phyloP scores from a whole-genome alignment of 345 rosid genomes.

The Mallotus nudiflorus region DNA sequence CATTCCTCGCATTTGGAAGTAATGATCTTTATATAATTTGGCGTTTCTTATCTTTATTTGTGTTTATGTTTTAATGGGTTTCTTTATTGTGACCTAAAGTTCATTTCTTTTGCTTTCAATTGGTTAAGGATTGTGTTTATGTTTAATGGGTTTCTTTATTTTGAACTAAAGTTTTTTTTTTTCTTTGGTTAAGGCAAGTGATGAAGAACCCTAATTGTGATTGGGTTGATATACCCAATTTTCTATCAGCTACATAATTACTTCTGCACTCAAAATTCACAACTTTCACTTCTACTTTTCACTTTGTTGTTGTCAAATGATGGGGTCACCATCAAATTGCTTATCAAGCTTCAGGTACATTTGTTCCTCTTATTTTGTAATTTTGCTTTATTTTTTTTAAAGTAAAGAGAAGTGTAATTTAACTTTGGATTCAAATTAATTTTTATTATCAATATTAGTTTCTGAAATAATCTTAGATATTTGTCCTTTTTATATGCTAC shows the following conservation, averaged over 20 bases:
- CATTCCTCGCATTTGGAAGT: constrained; percentile 79
- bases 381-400: not conserved
- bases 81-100: too few relatives aligned
- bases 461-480: not conserved
- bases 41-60: too few relatives aligned
- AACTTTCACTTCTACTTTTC: constrained; percentile 71
- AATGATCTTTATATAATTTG: not conserved
- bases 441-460: not conserved
- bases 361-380: not conserved
- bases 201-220: constrained; percentile 75
- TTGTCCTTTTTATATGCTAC: not conserved
- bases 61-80: too few relatives aligned
- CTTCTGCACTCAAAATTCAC: constrained; percentile 77
- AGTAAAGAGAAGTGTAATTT: too few relatives aligned
- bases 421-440: too few relatives aligned
- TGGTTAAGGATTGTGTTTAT: too few relatives aligned
- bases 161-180: too few relatives aligned
- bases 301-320: constrained; percentile 70
- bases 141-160: not conserved
- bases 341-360: constrained; percentile 73
- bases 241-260: constrained; percentile 70
- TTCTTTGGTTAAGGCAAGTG: too few relatives aligned
- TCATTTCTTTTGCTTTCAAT: too few relatives aligned
- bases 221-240: constrained; percentile 64
- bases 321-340: constrained; percentile 81